These are phyloP conservation scores for Tripterygium wilfordii DNA, from an alignment of 177 flowering plant genomes.

Conservation along the genomic window DNA sequence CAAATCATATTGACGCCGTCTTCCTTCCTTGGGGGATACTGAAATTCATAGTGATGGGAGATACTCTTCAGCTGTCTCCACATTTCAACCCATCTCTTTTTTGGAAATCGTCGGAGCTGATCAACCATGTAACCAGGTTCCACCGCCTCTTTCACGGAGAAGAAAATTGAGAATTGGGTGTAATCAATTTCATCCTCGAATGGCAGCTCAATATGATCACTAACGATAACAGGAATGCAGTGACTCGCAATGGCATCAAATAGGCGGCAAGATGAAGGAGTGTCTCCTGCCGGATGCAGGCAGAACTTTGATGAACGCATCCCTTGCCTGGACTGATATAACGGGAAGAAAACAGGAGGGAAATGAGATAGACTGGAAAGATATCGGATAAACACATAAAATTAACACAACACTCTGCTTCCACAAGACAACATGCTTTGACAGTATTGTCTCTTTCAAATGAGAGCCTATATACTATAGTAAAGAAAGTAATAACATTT, in stretches of 20 bases:
- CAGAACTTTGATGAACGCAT: conserved; percentile 96
- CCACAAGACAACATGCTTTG: too few relatives aligned
- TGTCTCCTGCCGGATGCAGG: conserved; percentile 93
- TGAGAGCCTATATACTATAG: too few relatives aligned
- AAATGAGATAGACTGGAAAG: conserved; percentile 10
- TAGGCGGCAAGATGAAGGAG: conserved; percentile 94
- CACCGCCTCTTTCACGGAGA: conserved; percentile 74
- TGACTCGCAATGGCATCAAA: conserved; percentile 97
- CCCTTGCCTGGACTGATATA: conserved; percentile 65
- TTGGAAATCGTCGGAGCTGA: conserved; percentile 55
- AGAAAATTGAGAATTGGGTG: conserved; percentile 66
- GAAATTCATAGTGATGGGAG: conserved; percentile 82
- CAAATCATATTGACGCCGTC: conserved; percentile 93
- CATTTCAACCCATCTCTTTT: conserved; percentile 79
- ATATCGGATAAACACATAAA: too few relatives aligned
- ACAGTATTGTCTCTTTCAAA: too few relatives aligned
- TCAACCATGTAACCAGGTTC: conserved; percentile 62
- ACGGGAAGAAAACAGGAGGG: conserved; percentile 12
- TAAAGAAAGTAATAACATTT: too few relatives aligned
- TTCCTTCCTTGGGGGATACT: conserved; percentile 72
- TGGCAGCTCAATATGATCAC: conserved; percentile 93
- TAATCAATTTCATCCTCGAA: conserved; percentile 89
- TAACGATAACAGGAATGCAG: conserved; percentile 93
- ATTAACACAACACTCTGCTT: too few relatives aligned
- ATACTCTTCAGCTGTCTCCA: conserved; percentile 67